Evolutionary conservation across 768 basidiomycete species (phyloP).

Genomic region (Hericium erinaceus): DNA sequence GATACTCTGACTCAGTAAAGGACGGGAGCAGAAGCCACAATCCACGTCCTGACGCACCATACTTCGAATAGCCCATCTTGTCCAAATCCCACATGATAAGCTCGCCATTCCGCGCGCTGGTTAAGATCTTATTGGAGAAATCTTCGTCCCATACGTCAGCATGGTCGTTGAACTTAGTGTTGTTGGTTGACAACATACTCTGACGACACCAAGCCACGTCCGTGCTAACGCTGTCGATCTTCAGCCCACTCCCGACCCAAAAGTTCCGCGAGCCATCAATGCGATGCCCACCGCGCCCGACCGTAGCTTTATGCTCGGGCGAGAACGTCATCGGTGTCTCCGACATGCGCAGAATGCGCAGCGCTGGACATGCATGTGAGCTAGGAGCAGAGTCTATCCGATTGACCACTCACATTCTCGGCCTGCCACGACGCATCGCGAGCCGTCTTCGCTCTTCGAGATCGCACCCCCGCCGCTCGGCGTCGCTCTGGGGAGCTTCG

Average conservation of each 20-base stretch:
- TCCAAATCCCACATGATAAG: constrained; percentile 78
- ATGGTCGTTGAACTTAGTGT: background rate
- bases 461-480: constrained; percentile 57
- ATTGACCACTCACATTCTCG: constrained; percentile 50
- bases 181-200: constrained; percentile 30
- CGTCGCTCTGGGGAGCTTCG: constrained; percentile 52
- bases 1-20: background rate
- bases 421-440: constrained; percentile 65
- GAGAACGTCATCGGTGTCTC: constrained; percentile 32
- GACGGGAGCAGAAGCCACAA: background rate
- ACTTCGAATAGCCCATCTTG: constrained; percentile 57
- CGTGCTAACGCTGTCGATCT: constrained; percentile 69
- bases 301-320: constrained; percentile 36
- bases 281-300: constrained; percentile 54
- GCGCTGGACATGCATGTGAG: constrained; percentile 12
- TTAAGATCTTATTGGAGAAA: constrained; percentile 68
- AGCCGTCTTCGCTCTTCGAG: constrained; percentile 57
- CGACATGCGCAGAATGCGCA: constrained; percentile 38
- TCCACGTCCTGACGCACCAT: constrained; percentile 36
- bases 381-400: background rate
- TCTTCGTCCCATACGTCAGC: constrained; percentile 28
- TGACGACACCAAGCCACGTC: constrained; percentile 77
- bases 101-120: constrained; percentile 74
- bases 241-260: constrained; percentile 71
- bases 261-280: constrained; percentile 69